Evolutionary conservation across 805 yeast genomes (phyloP), one percentile per base, ranked within the genome.

Genomic region (Torulaspora delbrueckii): DNA sequence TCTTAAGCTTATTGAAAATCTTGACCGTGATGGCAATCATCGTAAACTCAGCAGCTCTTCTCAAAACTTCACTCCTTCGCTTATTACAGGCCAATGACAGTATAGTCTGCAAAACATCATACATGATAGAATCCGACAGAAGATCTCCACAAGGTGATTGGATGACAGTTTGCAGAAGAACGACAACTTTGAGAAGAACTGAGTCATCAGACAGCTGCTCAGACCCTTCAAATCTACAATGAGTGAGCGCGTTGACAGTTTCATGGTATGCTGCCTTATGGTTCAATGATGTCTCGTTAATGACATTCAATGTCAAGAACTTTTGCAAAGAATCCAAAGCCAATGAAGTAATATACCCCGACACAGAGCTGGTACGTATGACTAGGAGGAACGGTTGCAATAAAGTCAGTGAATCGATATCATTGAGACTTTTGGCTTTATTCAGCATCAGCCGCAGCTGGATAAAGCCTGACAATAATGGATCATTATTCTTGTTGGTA

Each of bases 151-250:
- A 69, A 1, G 76, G 75, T n/a, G 90, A 79, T 16, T 74, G 71
- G 12, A 89, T 74, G 12, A 90, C 74, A 18, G 68, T 63, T 54
- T 88, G 91, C 55, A 91, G 71, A 22, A 91, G 70, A 36, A 84
- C 73, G 51, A 93, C 76, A 16, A 93, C 95, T 59, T 86, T 86
- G 42, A 91, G 73, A 37, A 93, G 70, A 3, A 93, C 91, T 0
- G 95, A 86, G 62, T 93, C 99, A 67, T 93, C 98, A 35, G 87
- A 84, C 28, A 84, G 77, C 62, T 88, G 95, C 60, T 90, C 96
- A 0, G 93, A 84, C 2, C 96, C 96, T 70, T 93, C 97, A 62
- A 93, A 93, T 37, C 96, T 78, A 67, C 98, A 93, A 62, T 88
- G 96, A 0, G 98, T 86, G 51, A 93, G 73, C 0, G 97, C 78